These are phyloP conservation scores for Stylosanthes scabra DNA, from an alignment of 331 rosid genomes.

Conservation along the genomic window DNA sequence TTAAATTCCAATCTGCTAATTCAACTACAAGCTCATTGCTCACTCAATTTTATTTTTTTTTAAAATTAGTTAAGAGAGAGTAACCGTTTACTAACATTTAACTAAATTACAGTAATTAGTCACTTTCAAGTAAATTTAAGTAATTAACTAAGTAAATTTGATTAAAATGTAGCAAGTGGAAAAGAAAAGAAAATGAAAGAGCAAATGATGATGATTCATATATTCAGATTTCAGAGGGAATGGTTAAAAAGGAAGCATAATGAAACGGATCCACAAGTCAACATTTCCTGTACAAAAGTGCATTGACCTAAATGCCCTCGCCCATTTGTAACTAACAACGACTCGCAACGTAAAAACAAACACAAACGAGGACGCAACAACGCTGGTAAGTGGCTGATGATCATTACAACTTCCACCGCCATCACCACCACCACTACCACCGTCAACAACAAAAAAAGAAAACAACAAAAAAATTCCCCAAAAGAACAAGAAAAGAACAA, in stretches of 20 bases:
- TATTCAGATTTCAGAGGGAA: slow-evolving; percentile 49
- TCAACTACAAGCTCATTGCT: too few species aligned
- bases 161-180: neutral
- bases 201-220: neutral
- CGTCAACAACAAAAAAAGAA: neutral
- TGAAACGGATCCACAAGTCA: slow-evolving; percentile 45
- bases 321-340: slow-evolving; percentile 27
- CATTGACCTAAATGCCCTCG: slow-evolving; percentile 57
- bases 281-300: slow-evolving; percentile 54
- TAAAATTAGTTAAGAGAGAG: neutral
- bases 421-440: neutral
- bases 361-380: slow-evolving; percentile 35
- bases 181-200: neutral
- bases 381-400: neutral
- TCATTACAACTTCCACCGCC: neutral
- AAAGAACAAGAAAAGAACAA: neutral
- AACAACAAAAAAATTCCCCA: neutral
- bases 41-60: too few species aligned
- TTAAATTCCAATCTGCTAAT: too few species aligned
- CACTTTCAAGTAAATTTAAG: neutral
- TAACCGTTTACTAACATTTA: neutral
- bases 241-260: slow-evolving; percentile 20
- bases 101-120: neutral
- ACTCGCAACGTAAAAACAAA: slow-evolving; percentile 35
- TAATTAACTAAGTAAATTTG: neutral